These are phyloP conservation scores for Phyllosticta citrichinensis DNA, from an alignment of 2,329 filamentous ascomycete genomes.

Conservation along the genomic window DNA sequence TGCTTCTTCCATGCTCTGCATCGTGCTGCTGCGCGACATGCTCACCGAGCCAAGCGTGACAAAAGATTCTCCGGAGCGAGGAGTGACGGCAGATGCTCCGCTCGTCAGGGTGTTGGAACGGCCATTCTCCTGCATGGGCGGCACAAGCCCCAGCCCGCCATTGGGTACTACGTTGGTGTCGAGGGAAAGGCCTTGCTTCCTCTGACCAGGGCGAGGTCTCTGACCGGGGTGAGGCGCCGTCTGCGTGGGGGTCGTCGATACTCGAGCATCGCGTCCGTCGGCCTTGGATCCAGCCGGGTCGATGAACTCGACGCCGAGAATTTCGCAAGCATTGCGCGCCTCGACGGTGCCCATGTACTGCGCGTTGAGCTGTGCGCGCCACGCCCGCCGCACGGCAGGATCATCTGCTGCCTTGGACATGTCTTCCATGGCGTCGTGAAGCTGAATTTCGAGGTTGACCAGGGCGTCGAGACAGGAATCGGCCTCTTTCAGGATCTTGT, in stretches of 20 bases:
- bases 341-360: conserved; percentile 50
- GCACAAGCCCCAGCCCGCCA: conserved; percentile 17
- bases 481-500: conserved; percentile 25
- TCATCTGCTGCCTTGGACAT: conserved; percentile 25
- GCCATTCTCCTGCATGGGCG: conserved; percentile 32
- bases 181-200: conserved; percentile 1
- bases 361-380: conserved; percentile 49
- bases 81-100: conserved; percentile 45
- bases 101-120: conserved; percentile 44
- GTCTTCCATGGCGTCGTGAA: conserved; percentile 7
- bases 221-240: conserved; percentile 6
- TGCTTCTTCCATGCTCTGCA: conserved; percentile 51
- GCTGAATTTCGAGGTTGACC: conserved; percentile 16
- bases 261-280: background rate
- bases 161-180: conserved; percentile 26
- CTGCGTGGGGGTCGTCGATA: conserved; percentile 9
- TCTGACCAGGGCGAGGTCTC: background rate
- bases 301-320: conserved; percentile 36
- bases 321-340: conserved; percentile 47
- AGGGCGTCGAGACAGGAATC: conserved; percentile 27
- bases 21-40: conserved; percentile 35
- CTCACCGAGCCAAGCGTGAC: conserved; percentile 41
- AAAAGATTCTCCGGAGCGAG: conserved; percentile 76
- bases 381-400: conserved; percentile 45
- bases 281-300: conserved; percentile 1